phyloP scores from a whole-genome alignment of 2,329 filamentous ascomycete species.

The Cladophialophora psammophila region DNA sequence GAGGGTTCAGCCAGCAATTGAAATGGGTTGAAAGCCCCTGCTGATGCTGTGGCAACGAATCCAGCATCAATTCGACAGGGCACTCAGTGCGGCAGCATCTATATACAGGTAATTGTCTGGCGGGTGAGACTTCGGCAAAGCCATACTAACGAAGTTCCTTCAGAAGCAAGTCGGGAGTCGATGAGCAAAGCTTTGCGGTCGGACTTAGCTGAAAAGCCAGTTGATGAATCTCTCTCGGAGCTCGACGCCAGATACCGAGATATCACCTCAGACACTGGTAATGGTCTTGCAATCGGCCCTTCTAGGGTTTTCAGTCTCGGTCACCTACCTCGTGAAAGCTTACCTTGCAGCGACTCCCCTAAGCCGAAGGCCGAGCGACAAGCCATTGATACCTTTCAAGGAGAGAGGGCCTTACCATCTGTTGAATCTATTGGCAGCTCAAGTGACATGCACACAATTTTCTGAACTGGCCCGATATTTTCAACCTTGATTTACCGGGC shows the following conservation, averaged over 20 bases:
- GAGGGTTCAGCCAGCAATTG: conserved; percentile 45
- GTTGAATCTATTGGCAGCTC: neutral
- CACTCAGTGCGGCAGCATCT: neutral
- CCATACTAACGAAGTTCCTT: neutral
- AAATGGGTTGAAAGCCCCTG: conserved; percentile 42
- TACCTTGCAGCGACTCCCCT: neutral
- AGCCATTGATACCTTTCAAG: neutral
- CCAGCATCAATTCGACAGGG: neutral
- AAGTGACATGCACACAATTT: neutral
- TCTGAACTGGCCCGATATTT: neutral
- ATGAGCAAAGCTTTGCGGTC: conserved; percentile 45
- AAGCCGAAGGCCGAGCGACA: neutral
- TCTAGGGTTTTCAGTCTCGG: neutral
- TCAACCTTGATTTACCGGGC: neutral
- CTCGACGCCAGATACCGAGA: conserved; percentile 44
- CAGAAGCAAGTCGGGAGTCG: conserved; percentile 44
- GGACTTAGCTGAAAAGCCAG: conserved; percentile 43
- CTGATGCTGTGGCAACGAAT: neutral
- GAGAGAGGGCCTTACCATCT: neutral
- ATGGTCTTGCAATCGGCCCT: neutral
- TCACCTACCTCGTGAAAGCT: neutral
- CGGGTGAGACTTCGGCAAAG: neutral
- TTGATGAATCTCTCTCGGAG: conserved; percentile 46
- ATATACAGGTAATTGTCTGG: neutral
- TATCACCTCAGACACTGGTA: conserved; percentile 22